Percentiles rank a stretch among this genome's conserved stretches.
Conservation (phyloP, 1,284 basidiomycete species). For the Paramarasmius palmivorus region DNA sequence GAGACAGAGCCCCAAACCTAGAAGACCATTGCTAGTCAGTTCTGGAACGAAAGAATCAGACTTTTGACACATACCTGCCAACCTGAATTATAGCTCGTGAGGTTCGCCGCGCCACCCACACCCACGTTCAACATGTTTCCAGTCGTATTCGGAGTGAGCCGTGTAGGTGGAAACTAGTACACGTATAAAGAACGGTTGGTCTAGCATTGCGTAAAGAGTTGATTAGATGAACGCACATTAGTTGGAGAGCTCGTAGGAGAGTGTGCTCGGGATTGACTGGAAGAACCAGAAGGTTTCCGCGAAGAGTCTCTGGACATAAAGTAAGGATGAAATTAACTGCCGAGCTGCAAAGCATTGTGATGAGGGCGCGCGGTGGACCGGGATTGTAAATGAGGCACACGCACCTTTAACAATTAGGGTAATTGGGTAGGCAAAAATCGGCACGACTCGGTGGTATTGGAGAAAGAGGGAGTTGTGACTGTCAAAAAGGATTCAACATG, state of each 20-base stretch:
- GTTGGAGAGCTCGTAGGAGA: constrained; percentile 60
- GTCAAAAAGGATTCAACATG: neutral
- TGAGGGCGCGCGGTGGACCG: constrained; percentile 6
- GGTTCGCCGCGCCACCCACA: constrained; percentile 44
- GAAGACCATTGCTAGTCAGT: constrained; percentile 16
- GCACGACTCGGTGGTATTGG: neutral
- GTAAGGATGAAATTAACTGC: constrained; percentile 26
- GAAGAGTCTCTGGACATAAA: constrained; percentile 58
- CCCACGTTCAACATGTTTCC: constrained; percentile 55
- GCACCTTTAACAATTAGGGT: too few species aligned
- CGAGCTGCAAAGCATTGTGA: constrained; percentile 17
- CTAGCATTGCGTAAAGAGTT: neutral
- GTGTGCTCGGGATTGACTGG: constrained; percentile 59
- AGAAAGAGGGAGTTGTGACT: neutral
- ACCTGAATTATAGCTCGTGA: constrained; percentile 58
- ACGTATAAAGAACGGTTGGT: constrained; percentile 10
- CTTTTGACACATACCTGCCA: constrained; percentile 61
- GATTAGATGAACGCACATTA: constrained; percentile 43
- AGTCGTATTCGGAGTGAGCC: constrained; percentile 39
- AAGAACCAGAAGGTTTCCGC: constrained; percentile 68
- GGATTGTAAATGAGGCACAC: constrained; percentile 2
- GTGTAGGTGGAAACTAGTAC: constrained; percentile 43
- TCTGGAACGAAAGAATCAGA: constrained; percentile 12
- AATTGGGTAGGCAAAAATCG: neutral
- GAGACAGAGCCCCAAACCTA: constrained; percentile 63